Evolutionary conservation across 768 basidiomycete species (phyloP), one percentile per base, ranked within the genome.

Genomic region (Collybia mongolica): DNA sequence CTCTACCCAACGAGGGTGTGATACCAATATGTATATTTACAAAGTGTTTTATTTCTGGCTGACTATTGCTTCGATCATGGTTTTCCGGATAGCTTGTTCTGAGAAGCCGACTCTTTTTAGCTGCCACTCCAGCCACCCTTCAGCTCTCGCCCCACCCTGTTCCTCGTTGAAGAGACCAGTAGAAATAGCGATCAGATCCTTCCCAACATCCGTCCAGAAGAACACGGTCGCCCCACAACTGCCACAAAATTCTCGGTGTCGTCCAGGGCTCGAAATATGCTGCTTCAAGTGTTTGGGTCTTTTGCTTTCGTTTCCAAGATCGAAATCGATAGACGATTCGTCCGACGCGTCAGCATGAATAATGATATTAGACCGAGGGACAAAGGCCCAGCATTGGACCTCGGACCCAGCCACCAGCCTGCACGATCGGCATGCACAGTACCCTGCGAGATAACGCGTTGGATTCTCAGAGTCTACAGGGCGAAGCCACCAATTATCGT

Each of bases 171-270:
- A 28, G 15, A 64, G 45, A 28, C 60, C 63, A 36, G 55, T 54
- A 5, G 58, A 52, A n/a, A 65, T 32, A 49, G 63, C 63, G 19
- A 61, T 39, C 17, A 66, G 18, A 22, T 61, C 61, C 3, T 60
- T 56, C 29, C 59, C 38, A 24, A 57, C 58, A 6, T 48, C 48
- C 1, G 48, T 51, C 63, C 63, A 65, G 60, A 61, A 64, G 37
- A 68, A 67, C 17, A 57, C 63, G 3, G 60, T 68, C 14, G 66
- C 65, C 15, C 66, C 65, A 40, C 66, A 70, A 0, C 58, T 68
- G 6, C 45, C 50, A 51, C 66, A 66, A 26, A 62, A 68, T 46
- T 66, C 65, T 18, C 64, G 52, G 41, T 59, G 56, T 17, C 52
- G 37, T 4, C 63, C 61, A 6, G 51, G 42, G 26, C 60, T 64